Evolutionary conservation across 345 rosid genomes (phyloP).

Genomic region (Eucalyptus camaldulensis): DNA sequence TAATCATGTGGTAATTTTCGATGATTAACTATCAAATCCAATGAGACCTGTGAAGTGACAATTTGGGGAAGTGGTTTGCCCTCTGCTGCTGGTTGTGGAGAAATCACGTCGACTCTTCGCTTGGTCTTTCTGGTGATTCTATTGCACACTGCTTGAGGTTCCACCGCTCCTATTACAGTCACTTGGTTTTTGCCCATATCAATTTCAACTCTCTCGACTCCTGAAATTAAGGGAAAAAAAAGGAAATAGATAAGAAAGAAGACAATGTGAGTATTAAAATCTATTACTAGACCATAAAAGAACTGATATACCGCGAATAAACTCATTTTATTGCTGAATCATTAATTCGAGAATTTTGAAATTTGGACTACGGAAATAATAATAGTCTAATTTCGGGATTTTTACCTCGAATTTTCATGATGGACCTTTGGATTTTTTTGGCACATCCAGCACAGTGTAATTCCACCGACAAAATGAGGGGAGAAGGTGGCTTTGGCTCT

Average conservation of each 20-base stretch:
- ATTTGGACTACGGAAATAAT: background rate
- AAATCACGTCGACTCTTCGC: conserved; percentile 56
- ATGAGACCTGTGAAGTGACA: conserved; percentile 51
- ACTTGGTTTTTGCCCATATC: conserved; percentile 72
- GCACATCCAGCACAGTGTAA: conserved; percentile 91
- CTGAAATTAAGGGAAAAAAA: background rate
- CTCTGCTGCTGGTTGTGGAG: conserved; percentile 63
- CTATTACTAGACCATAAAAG: background rate
- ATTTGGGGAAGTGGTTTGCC: conserved; percentile 72
- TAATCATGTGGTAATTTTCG: background rate
- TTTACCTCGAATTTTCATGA: conserved; percentile 66
- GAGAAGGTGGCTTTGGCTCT: conserved; percentile 44
- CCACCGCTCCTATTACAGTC: conserved; percentile 63
- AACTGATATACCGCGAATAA: background rate
- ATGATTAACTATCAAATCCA: conserved; percentile 43
- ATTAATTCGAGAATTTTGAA: background rate
- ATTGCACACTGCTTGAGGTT: conserved; percentile 64
- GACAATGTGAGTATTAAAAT: background rate
- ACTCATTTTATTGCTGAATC: background rate
- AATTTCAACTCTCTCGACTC: conserved; percentile 63
- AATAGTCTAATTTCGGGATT: background rate
- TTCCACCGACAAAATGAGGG: conserved; percentile 58
- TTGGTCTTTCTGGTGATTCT: conserved; percentile 68
- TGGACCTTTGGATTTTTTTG: conserved; percentile 65
- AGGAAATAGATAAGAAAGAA: background rate